Conservation (phyloP, 129 eudicot genomes). For the Chrysanthemum makinoi region DNA sequence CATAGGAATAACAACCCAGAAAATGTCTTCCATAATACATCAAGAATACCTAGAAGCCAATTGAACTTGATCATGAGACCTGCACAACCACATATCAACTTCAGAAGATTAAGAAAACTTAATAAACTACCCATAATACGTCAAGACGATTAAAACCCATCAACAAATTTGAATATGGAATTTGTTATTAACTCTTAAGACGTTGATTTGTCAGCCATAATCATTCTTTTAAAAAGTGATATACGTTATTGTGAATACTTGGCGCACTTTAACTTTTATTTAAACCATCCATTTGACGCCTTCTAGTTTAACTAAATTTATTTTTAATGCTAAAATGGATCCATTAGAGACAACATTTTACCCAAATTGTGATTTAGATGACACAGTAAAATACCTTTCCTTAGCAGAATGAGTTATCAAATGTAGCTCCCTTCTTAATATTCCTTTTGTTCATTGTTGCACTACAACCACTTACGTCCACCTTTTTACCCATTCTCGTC, state of each 20-base stretch:
- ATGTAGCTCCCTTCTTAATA: constrained; percentile 65
- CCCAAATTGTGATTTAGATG: not conserved
- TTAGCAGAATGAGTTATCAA: constrained; percentile 91
- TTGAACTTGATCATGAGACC: constrained; percentile 44
- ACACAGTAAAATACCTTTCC: constrained; percentile 65
- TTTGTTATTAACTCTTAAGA: too few species aligned
- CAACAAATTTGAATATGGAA: too few species aligned
- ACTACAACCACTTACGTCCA: constrained; percentile 34
- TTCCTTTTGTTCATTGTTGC: constrained; percentile 26
- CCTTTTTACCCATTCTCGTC: constrained; percentile 58
- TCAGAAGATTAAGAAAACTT: not conserved
- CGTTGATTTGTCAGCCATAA: not conserved
- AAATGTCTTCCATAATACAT: too few species aligned
- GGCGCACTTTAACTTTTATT: not conserved
- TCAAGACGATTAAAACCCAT: too few species aligned
- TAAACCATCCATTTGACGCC: constrained; percentile 2
- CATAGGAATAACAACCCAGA: too few species aligned
- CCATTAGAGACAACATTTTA: not conserved
- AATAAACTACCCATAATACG: not conserved
- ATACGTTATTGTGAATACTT: not conserved
- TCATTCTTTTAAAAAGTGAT: not conserved
- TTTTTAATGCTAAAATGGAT: not conserved
- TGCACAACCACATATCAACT: constrained; percentile 29
- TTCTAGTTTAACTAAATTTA: constrained; percentile 1
- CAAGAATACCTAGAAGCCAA: too few species aligned